phyloP scores from a whole-genome alignment of 2,329 filamentous ascomycete species.

The Fusarium albidum region DNA sequence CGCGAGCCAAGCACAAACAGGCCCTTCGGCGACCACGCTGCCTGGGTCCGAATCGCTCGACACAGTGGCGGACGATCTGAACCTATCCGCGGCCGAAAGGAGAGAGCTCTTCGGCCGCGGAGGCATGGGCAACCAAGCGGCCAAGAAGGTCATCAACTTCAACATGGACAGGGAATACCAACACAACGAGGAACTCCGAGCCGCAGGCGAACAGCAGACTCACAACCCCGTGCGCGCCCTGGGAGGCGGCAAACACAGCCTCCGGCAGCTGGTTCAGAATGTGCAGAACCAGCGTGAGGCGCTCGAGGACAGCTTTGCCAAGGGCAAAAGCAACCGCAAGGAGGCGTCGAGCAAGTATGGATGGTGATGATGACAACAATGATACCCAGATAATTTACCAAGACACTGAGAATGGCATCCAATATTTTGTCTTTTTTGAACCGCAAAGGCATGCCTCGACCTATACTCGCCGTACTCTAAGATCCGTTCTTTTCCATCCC shows the following conservation, averaged over 20 bases:
- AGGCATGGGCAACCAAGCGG: slow-evolving; percentile 47
- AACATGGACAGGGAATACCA: slow-evolving; percentile 89
- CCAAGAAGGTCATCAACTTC: slow-evolving; percentile 80
- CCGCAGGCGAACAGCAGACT: slow-evolving; percentile 72
- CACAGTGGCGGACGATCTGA: slow-evolving; percentile 77
- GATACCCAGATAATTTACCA: slow-evolving; percentile 34
- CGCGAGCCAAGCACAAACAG: slow-evolving; percentile 41
- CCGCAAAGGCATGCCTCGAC: background rate
- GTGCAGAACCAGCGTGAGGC: slow-evolving; percentile 85
- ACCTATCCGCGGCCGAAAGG: slow-evolving; percentile 78
- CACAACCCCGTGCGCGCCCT: slow-evolving; percentile 88
- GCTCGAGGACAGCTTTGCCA: slow-evolving; percentile 89
- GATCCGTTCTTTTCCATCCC: slow-evolving; percentile 1
- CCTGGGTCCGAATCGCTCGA: slow-evolving; percentile 65
- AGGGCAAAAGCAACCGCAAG: slow-evolving; percentile 78
- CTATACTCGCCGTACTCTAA: slow-evolving; percentile 21
- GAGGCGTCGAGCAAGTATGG: slow-evolving; percentile 87
- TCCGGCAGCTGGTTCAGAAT: slow-evolving; percentile 86
- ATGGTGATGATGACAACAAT: slow-evolving; percentile 61
- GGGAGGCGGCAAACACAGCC: slow-evolving; percentile 78
- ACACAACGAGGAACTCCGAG: slow-evolving; percentile 80
- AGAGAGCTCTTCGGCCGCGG: slow-evolving; percentile 86
- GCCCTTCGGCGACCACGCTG: slow-evolving; percentile 41
- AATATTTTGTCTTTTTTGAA: slow-evolving; percentile 9
- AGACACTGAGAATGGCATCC: slow-evolving; percentile 18